A percentile compares a stretch with the other conserved stretches of the same genome.
Evolutionary conservation across 305 asterid genomes (phyloP).

Genomic region (Plantago rigida): DNA sequence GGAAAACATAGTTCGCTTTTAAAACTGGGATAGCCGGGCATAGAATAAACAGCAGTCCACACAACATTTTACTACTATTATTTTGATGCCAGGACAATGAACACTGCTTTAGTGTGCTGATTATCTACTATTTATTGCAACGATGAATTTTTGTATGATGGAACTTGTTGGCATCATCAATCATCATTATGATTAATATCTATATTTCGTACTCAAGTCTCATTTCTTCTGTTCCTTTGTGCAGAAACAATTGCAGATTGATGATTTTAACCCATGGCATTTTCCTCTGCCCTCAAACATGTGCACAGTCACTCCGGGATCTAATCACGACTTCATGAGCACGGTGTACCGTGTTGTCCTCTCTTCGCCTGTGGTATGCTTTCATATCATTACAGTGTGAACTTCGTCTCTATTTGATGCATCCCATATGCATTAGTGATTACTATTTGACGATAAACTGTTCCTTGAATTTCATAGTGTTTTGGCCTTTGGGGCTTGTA

Average conservation of each 20-base stretch:
- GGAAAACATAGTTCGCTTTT: no score
- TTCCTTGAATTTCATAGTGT: not conserved
- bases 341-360: slow-evolving; percentile 63
- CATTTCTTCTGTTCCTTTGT: slow-evolving; percentile 18
- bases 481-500: not conserved
- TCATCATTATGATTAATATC: not conserved
- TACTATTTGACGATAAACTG: not conserved
- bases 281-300: slow-evolving; percentile 73
- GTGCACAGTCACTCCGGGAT: slow-evolving; percentile 62
- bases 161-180: not conserved
- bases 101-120: no score
- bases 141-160: no score
- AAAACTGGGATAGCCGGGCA: no score
- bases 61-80: no score
- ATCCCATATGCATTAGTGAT: not conserved
- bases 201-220: slow-evolving; percentile 10
- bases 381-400: slow-evolving; percentile 17
- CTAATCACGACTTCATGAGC: slow-evolving; percentile 73
- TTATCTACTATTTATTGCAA: no score
- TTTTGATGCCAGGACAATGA: no score
- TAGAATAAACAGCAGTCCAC: no score
- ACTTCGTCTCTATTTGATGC: slow-evolving; percentile 6
- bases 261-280: slow-evolving; percentile 72
- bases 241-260: slow-evolving; percentile 53
- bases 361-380: slow-evolving; percentile 78